phyloP scores from a whole-genome alignment of 257 asterid species.

The Linaria vulgaris region DNA sequence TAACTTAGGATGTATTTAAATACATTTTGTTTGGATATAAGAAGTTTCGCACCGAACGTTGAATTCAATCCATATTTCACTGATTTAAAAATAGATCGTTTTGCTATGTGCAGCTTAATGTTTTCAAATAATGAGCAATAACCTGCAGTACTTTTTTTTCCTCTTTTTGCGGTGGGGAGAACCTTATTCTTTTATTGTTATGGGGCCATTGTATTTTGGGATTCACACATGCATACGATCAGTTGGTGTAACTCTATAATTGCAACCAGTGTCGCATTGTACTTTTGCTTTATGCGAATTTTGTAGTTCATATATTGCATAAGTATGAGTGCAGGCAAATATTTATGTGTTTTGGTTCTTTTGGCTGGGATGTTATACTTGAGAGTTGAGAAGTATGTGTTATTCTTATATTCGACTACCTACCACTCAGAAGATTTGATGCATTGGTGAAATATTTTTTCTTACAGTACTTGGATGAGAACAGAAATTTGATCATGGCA shows the following conservation, averaged over 20 bases:
- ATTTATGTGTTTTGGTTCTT: background rate
- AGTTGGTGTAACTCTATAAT: background rate
- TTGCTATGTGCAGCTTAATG: no score
- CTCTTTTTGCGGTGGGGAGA: background rate
- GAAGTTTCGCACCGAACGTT: no score
- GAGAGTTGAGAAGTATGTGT: background rate
- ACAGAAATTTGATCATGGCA: conserved; percentile 90
- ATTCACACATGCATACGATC: background rate
- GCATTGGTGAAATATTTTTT: conserved; percentile 1
- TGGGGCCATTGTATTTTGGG: background rate
- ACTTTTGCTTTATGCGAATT: background rate
- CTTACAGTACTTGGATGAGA: conserved; percentile 90
- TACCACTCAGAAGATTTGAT: background rate
- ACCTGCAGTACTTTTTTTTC: no score
- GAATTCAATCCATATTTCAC: no score
- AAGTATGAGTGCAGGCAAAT: background rate
- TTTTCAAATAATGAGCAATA: no score
- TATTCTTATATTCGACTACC: background rate
- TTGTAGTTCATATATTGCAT: background rate
- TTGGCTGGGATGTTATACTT: background rate
- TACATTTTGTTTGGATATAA: no score
- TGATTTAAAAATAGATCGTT: no score
- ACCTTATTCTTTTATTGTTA: background rate
- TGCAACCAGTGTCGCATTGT: background rate
- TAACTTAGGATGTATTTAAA: no score